Conservation (phyloP, 495 filamentous ascomycete genomes). For the Daldinia childiae region DNA sequence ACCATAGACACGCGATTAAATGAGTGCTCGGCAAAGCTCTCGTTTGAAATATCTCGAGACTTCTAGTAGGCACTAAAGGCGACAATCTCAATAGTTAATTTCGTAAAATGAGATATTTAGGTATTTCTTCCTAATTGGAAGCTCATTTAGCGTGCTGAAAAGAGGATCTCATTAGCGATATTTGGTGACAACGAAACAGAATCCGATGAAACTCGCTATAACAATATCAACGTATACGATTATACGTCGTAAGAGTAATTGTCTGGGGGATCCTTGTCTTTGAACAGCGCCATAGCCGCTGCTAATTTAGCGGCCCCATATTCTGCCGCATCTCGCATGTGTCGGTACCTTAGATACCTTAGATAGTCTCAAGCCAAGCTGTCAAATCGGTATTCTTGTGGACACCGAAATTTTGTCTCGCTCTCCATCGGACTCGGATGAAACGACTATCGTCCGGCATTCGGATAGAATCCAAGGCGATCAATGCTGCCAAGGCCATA, state of each 20-base stretch:
- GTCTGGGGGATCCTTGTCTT: neutral
- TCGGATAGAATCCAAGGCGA: neutral
- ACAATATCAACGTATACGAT: neutral
- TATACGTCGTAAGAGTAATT: neutral
- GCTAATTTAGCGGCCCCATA: neutral
- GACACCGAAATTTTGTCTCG: neutral
- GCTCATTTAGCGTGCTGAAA: neutral
- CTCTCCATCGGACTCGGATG: neutral
- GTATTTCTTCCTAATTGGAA: no score
- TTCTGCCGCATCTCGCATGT: neutral
- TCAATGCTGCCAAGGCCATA: neutral
- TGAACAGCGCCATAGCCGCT: neutral
- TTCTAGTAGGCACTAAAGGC: no score
- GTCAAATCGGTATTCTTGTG: neutral
- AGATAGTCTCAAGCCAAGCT: neutral
- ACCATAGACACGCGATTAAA: neutral
- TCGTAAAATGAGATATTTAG: no score
- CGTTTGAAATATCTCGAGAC: neutral
- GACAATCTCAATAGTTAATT: no score
- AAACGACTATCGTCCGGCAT: neutral
- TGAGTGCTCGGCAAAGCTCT: no score
- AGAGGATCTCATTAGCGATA: neutral
- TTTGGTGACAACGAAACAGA: neutral
- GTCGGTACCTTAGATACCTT: neutral
- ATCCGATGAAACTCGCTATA: neutral